These are phyloP conservation scores for Colletotrichum sublineola DNA, from an alignment of 2,329 filamentous ascomycete species.

Conservation along the genomic window DNA sequence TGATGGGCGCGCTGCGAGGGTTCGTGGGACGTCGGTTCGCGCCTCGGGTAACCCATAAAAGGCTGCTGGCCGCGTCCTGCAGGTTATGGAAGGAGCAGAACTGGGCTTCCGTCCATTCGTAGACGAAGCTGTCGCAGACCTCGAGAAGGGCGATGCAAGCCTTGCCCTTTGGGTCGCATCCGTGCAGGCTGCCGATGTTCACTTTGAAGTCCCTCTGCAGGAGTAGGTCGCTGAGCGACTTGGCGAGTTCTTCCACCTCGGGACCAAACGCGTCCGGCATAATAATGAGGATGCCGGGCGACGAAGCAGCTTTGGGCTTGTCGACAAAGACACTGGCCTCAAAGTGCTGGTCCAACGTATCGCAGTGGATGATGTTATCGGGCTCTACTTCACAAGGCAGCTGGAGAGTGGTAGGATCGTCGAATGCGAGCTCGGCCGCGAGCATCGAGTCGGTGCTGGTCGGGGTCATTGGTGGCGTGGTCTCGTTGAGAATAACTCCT, in stretches of 20 bases:
- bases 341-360: slow-evolving; percentile 31
- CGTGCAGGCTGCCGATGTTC: slow-evolving; percentile 5
- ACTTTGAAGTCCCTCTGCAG: slow-evolving; percentile 15
- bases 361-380: not conserved
- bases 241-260: not conserved
- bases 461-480: slow-evolving; percentile 3
- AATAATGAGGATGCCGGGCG: slow-evolving; percentile 15
- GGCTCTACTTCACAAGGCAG: slow-evolving; percentile 1
- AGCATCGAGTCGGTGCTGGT: slow-evolving; percentile 16
- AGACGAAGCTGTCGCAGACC: slow-evolving; percentile 51
- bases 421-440: not conserved
- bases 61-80: slow-evolving; percentile 51
- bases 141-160: slow-evolving; percentile 64
- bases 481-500: slow-evolving; percentile 48
- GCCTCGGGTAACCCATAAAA: slow-evolving; percentile 64
- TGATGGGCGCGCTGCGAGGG: slow-evolving; percentile 56
- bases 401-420: not conserved
- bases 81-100: slow-evolving; percentile 59
- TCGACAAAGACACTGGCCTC: slow-evolving; percentile 12
- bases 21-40: slow-evolving; percentile 54
- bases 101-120: slow-evolving; percentile 53
- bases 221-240: not conserved
- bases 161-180: slow-evolving; percentile 44
- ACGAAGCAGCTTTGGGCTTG: not conserved
- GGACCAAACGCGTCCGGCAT: slow-evolving; percentile 10